A percentile compares a stretch with the other conserved stretches of the same genome.
Evolutionary conservation across 176 grass and related monocot genomes (phyloP).

Genomic region (Dendrocalamus sinicus): DNA sequence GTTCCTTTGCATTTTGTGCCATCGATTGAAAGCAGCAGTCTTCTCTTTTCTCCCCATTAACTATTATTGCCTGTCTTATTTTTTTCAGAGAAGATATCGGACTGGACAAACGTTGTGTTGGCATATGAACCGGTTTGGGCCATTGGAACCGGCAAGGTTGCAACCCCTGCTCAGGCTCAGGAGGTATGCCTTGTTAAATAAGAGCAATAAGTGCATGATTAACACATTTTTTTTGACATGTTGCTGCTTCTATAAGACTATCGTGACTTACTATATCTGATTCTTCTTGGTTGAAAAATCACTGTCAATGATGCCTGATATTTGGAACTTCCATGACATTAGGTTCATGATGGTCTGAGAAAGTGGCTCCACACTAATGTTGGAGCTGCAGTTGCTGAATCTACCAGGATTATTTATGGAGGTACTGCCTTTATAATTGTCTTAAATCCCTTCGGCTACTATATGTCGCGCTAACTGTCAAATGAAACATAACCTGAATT

Average conservation of each 20-base stretch:
- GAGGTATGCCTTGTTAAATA: constrained; percentile 56
- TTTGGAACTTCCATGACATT: constrained; percentile 11
- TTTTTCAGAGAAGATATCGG: constrained; percentile 63
- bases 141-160: constrained; percentile 93
- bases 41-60: constrained; percentile 7
- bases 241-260: not conserved
- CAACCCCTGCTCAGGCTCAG: constrained; percentile 78
- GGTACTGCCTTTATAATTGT: constrained; percentile 49
- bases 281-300: not conserved
- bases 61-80: not conserved
- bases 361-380: constrained; percentile 72
- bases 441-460: constrained; percentile 11
- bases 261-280: not conserved
- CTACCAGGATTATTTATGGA: constrained; percentile 88
- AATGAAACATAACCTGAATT: constrained; percentile 5
- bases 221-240: not conserved
- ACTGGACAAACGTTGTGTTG: constrained; percentile 81
- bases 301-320: not conserved
- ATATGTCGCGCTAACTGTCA: not conserved
- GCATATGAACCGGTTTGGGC: constrained; percentile 98
- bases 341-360: constrained; percentile 81
- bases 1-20: not conserved
- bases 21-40: not conserved
- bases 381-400: constrained; percentile 67
- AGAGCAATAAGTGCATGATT: not conserved